Evolutionary conservation across 257 asterid genomes (phyloP), one percentile per base, ranked within the genome.

Genomic region (Solanum pinnatisectum): DNA sequence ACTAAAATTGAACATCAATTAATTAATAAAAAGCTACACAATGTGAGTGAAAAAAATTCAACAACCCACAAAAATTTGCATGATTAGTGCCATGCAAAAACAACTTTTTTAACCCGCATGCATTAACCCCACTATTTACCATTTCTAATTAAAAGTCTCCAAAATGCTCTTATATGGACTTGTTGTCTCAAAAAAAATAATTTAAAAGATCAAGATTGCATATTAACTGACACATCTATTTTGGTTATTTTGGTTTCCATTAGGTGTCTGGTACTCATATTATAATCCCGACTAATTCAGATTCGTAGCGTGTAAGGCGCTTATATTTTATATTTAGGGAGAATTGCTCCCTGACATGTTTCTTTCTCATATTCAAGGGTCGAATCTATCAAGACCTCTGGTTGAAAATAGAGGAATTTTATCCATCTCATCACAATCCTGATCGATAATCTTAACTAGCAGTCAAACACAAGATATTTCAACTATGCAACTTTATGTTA

Each of bases 231-330:
- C 59, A 39, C 33, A 23, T 37, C 14, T 20, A 36, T 73, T 36
- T 32, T 73, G 16, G 0, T 10, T 30, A 42, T 42, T 42, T 42
- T 42, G 49, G 49, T 42, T 42, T 2, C 18, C 5, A 10, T 22
- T 0, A 0, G 5, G 0, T 5, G 0, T 20, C 0, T 10, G 30
- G 0, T 73, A 73, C 14, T 2, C 27, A 0, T 33, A 71, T 16
- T 16, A 3, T 0, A 71, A 15, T 0, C 0, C 39, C 13, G 4
- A 8, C 3, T 33, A 35, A 18, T 72, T 72, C 7, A 18, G 0
- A 72, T 33, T 33, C 0, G 14, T 72, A 16, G 2, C 8, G 0
- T 4, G 4, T 72, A 72, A 72, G 25, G 1, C 37, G 5, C 40
- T 11, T n/a, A n/a, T 65, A 71, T 71, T 71, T 11, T n/a, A n/a